Conservation (phyloP, 106 monocot species). For the Phalaenopsis aphrodite region DNA sequence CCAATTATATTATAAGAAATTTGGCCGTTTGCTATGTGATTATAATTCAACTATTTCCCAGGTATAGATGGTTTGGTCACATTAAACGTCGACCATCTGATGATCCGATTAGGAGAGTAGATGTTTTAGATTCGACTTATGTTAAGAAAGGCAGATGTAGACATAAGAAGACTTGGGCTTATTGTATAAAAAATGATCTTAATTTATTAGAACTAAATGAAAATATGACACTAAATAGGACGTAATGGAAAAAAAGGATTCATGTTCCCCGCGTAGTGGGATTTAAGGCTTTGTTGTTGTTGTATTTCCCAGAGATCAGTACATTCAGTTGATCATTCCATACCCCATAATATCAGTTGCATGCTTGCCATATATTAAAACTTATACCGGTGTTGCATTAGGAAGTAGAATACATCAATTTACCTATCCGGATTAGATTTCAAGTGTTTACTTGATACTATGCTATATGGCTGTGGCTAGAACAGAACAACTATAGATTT, state of each 20-base stretch:
- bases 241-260: no score
- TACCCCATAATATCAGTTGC: background rate
- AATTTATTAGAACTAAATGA: no score
- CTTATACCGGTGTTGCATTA: background rate
- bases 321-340: background rate
- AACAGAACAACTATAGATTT: background rate
- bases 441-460: background rate
- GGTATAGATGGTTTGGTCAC: background rate
- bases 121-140: no score
- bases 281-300: no score
- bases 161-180: no score
- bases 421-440: background rate
- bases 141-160: no score
- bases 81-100: no score
- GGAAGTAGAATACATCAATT: background rate
- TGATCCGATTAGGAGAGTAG: no score
- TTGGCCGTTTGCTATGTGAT: background rate
- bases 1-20: slow-evolving; percentile 2
- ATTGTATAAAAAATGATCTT: no score
- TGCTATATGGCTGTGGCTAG: background rate
- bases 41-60: background rate
- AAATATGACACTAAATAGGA: no score
- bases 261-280: no score
- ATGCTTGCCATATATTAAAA: background rate
- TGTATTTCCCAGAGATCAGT: background rate